These are phyloP conservation scores for Spergularia marina DNA, from an alignment of 148 eudicot species.

Conservation along the genomic window DNA sequence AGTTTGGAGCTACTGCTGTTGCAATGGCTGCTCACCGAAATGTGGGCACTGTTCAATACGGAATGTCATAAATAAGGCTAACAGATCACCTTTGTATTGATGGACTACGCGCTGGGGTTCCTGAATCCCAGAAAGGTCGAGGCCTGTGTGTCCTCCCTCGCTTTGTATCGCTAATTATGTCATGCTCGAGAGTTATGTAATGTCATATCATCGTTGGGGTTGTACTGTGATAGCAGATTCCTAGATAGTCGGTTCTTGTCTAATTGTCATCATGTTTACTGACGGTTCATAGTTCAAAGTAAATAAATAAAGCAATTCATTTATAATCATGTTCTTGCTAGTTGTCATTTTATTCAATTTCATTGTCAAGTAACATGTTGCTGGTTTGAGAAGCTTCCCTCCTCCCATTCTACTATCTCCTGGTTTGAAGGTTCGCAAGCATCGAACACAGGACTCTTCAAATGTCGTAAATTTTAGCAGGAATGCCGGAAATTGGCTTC, in stretches of 20 bases:
- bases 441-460: no score
- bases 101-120: background rate
- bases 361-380: no score
- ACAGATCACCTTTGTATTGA: background rate
- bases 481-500: no score
- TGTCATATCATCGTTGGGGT: slow-evolving; percentile 6
- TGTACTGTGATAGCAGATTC: slow-evolving; percentile 9
- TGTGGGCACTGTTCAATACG: slow-evolving; percentile 65
- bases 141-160: slow-evolving; percentile 9
- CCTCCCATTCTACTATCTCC: no score
- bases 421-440: no score
- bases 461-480: no score
- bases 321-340: background rate
- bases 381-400: no score
- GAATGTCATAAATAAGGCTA: slow-evolving; percentile 39
- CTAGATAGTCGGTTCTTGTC: slow-evolving; percentile 16
- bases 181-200: background rate
- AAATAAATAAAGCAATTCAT: slow-evolving; percentile 24
- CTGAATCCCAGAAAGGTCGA: background rate
- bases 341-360: no score
- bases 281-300: slow-evolving; percentile 10
- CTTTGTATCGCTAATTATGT: slow-evolving; percentile 9
- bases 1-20: slow-evolving; percentile 63
- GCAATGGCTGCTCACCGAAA: slow-evolving; percentile 76
- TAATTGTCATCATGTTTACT: slow-evolving; percentile 2